These are phyloP conservation scores for Trapa bicornis DNA, from an alignment of 345 rosid species.

Conservation along the genomic window DNA sequence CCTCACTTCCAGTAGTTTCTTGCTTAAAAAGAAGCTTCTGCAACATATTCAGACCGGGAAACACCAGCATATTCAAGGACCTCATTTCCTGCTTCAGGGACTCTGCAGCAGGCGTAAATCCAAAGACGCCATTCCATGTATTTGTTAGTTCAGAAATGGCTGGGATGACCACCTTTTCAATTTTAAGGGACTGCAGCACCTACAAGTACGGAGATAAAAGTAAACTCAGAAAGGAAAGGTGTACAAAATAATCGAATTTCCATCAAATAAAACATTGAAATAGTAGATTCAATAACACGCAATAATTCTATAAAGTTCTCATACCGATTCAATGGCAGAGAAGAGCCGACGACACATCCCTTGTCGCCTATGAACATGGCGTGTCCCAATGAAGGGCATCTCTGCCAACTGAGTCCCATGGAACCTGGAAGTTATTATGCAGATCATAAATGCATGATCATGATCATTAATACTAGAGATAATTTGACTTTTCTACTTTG, in stretches of 20 bases:
- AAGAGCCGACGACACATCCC: constrained; percentile 89
- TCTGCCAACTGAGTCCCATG: constrained; percentile 73
- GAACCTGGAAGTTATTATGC: constrained; percentile 27
- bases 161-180: constrained; percentile 65
- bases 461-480: background rate
- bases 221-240: background rate
- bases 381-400: constrained; percentile 94
- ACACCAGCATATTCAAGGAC: constrained; percentile 62
- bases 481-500: background rate
- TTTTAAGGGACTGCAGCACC: constrained; percentile 40
- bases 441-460: background rate
- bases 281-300: background rate
- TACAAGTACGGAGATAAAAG: background rate
- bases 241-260: background rate
- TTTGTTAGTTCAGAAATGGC: constrained; percentile 61
- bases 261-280: background rate
- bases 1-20: constrained; percentile 19
- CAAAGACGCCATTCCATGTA: constrained; percentile 67
- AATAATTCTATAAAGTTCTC: background rate
- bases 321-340: constrained; percentile 56
- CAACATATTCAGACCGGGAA: constrained; percentile 77
- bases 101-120: constrained; percentile 45
- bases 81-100: constrained; percentile 40
- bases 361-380: constrained; percentile 68
- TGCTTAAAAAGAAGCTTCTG: constrained; percentile 39